Conservation (phyloP, 306 rosid species). For the Potentilla sterilis region DNA sequence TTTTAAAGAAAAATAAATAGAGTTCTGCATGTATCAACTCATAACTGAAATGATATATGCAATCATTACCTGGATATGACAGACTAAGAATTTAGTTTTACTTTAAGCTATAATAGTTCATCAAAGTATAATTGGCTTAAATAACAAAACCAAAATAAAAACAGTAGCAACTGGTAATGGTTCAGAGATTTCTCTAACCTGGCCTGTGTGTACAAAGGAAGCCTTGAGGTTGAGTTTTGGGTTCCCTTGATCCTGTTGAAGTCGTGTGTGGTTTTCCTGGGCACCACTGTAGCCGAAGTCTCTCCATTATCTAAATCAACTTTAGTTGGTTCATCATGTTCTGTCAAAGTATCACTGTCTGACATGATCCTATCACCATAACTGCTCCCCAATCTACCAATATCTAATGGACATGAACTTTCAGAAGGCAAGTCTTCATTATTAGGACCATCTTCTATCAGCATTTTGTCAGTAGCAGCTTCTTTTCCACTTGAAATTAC, state of each 20-base stretch:
- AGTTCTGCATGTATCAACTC: neutral
- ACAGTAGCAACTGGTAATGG: neutral
- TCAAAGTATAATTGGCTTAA: neutral
- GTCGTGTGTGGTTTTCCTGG: slow-evolving; percentile 33
- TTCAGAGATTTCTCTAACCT: slow-evolving; percentile 47
- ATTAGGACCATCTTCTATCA: slow-evolving; percentile 26
- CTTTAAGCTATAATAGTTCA: neutral
- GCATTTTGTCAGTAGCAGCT: slow-evolving; percentile 31
- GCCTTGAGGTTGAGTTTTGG: slow-evolving; percentile 32
- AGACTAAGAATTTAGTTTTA: neutral
- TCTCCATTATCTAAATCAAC: slow-evolving; percentile 37
- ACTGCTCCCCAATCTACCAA: slow-evolving; percentile 31
- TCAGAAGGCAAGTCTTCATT: slow-evolving; percentile 31
- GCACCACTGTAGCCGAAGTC: slow-evolving; percentile 25
- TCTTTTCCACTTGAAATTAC: slow-evolving; percentile 32
- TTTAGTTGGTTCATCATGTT: slow-evolving; percentile 33
- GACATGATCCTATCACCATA: slow-evolving; percentile 38
- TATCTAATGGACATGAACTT: slow-evolving; percentile 34
- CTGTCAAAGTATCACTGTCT: slow-evolving; percentile 28
- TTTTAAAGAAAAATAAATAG: neutral
- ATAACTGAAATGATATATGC: neutral
- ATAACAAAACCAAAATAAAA: neutral
- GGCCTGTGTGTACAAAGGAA: slow-evolving; percentile 34
- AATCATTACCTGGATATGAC: neutral
- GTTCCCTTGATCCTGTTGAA: slow-evolving; percentile 31